Percentiles rank a stretch among this genome's conserved stretches.
Evolutionary conservation across 345 rosid species (phyloP).

Genomic region (Camelina laxa): DNA sequence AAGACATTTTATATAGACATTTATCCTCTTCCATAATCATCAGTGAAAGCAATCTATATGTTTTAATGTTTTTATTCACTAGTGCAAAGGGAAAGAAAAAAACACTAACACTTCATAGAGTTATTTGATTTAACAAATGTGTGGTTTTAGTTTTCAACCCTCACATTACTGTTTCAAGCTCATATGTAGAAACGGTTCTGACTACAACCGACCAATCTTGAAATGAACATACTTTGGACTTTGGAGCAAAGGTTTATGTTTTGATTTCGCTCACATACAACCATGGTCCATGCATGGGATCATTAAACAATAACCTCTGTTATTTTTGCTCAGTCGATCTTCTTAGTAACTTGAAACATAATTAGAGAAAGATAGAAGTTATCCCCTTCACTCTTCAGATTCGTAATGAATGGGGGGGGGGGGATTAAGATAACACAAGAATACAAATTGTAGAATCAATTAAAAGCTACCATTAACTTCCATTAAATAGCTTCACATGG

Average conservation of each 20-base stretch:
- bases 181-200: conserved; percentile 7
- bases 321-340: background rate
- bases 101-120: too few species aligned
- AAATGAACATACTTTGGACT: background rate
- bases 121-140: too few species aligned
- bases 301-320: background rate
- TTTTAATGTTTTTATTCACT: conserved; percentile 10
- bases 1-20: background rate
- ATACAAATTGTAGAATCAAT: conserved; percentile 19
- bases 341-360: conserved; percentile 1
- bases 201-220: conserved; percentile 10
- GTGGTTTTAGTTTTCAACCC: background rate
- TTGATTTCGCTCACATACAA: conserved; percentile 10
- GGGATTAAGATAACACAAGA: conserved; percentile 10
- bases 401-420: conserved; percentile 15
- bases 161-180: conserved; percentile 3
- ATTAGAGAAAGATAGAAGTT: background rate
- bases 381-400: conserved; percentile 8
- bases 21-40: conserved; percentile 11
- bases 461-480: conserved; percentile 32
- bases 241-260: background rate
- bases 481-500: conserved; percentile 46
- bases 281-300: background rate
- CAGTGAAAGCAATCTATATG: conserved; percentile 16
- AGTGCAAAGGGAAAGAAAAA: too few species aligned